Conservation (phyloP, 441 rosid genomes). For the Flueggea neowawraea region DNA sequence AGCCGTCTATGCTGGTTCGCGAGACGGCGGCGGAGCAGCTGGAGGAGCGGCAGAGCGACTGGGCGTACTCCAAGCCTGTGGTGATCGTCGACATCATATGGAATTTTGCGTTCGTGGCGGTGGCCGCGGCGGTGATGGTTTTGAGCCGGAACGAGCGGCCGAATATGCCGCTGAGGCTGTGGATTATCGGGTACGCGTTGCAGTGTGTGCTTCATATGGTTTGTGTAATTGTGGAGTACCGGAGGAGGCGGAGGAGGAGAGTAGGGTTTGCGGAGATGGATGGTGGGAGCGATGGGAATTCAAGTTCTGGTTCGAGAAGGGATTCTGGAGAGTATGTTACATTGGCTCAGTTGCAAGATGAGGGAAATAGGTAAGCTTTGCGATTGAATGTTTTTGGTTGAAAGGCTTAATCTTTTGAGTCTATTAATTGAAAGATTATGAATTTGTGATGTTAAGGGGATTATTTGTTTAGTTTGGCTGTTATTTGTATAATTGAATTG, state of each 20-base stretch:
- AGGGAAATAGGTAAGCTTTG: too few relatives aligned
- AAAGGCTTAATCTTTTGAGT: too few relatives aligned
- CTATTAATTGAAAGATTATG: too few relatives aligned
- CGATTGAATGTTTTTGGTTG: too few relatives aligned
- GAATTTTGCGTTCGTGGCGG: conserved; percentile 87
- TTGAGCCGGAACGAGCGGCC: conserved; percentile 67
- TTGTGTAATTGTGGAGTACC: conserved; percentile 78
- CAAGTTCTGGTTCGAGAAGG: conserved; percentile 45
- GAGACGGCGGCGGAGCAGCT: conserved; percentile 97
- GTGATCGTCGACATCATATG: conserved; percentile 84
- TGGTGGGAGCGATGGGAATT: too few relatives aligned
- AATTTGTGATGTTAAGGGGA: too few relatives aligned
- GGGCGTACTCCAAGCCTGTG: conserved; percentile 99
- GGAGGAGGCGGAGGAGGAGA: conserved; percentile 63
- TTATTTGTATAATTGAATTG: too few relatives aligned
- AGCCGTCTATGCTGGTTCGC: conserved; percentile 91
- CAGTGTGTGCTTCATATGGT: conserved; percentile 89
- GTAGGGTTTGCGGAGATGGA: too few relatives aligned
- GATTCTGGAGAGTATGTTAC: too few relatives aligned
- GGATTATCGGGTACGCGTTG: conserved; percentile 79
- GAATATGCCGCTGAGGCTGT: conserved; percentile 67
- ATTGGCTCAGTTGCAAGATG: too few relatives aligned
- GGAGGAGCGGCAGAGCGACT: conserved; percentile 96
- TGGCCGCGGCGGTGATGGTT: conserved; percentile 61
- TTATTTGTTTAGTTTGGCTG: too few relatives aligned